A percentile compares a stretch with the other conserved stretches of the same genome.
Conservation (phyloP, 1,139 yeast species). For the Diutina pseudorugosa region DNA sequence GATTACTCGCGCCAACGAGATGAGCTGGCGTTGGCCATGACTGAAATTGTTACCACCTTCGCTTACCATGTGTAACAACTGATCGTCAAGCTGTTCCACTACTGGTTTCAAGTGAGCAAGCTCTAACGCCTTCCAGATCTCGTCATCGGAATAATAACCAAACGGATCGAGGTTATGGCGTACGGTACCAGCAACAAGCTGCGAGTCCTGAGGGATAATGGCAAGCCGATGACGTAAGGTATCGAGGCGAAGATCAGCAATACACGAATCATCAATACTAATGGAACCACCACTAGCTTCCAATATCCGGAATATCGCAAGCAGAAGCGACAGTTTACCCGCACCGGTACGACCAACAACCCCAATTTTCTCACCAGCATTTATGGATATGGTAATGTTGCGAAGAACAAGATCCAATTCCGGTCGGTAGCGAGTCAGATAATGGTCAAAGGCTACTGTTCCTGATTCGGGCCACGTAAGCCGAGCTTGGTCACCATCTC, state of each 20-base stretch:
- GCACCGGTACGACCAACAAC: conserved; percentile 33
- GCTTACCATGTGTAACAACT: conserved; percentile 19
- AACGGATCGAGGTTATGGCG: conserved; percentile 54
- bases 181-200: conserved; percentile 49
- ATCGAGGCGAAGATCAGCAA: conserved; percentile 31
- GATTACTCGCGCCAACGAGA: conserved; percentile 67
- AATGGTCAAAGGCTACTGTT: conserved; percentile 17
- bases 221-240: conserved; percentile 43
- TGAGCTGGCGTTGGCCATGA: conserved; percentile 66
- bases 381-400: conserved; percentile 16
- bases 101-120: conserved; percentile 39
- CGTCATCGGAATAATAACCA: conserved; percentile 34
- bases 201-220: conserved; percentile 63
- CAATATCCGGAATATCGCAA: conserved; percentile 26
- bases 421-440: conserved; percentile 23
- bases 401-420: conserved; percentile 25
- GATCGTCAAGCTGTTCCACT: conserved; percentile 9
- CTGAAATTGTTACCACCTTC: conserved; percentile 71
- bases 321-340: conserved; percentile 26
- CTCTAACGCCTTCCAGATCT: conserved; percentile 41
- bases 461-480: conserved; percentile 22
- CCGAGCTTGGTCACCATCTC: conserved; percentile 22
- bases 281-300: conserved; percentile 21
- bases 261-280: conserved; percentile 37
- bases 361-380: conserved; percentile 24